Percentiles rank a stretch among this genome's conserved stretches.
Evolutionary conservation across 1,284 basidiomycete genomes (phyloP).

Genomic region (Austropuccinia psidii): DNA sequence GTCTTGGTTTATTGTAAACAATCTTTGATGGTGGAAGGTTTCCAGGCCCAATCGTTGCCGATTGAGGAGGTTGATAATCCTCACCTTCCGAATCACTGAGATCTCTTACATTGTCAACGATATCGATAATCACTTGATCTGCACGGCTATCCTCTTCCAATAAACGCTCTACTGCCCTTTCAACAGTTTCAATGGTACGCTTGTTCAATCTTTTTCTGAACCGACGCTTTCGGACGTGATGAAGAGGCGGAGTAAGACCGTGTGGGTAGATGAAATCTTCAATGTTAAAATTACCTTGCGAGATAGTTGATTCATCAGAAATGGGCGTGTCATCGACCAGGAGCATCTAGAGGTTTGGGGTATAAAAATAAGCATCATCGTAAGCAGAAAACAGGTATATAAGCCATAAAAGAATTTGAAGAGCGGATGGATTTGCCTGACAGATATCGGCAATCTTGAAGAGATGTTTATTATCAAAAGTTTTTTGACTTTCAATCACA

Average conservation of each 20-base stretch:
- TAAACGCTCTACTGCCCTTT: conserved; percentile 88
- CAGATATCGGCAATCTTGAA: conserved; percentile 99
- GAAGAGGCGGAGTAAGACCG: conserved; percentile 87
- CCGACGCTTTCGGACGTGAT: conserved; percentile 80
- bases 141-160: conserved; percentile 78
- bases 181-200: conserved; percentile 91
- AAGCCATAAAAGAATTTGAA: neutral
- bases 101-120: conserved; percentile 58
- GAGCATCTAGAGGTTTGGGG: conserved; percentile 66
- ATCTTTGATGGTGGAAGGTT: conserved; percentile 37
- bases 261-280: conserved; percentile 98
- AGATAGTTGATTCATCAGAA: conserved; percentile 54
- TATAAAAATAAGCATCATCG: conserved; percentile 18
- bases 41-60: conserved; percentile 12
- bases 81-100: conserved; percentile 33
- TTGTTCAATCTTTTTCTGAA: conserved; percentile 84
- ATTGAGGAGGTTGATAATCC: conserved; percentile 29
- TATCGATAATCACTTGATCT: conserved; percentile 55
- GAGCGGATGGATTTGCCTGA: conserved; percentile 56
- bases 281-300: conserved; percentile 65
- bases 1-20: conserved; percentile 32
- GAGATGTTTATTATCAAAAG: conserved; percentile 80
- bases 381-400: conserved; percentile 3
- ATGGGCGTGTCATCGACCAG: conserved; percentile 67
- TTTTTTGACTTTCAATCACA: conserved; percentile 93